A percentile compares a stretch with the other conserved stretches of the same genome.
Evolutionary conservation across 2,329 filamentous ascomycete genomes (phyloP).

Genomic region (Lachnellula occidentalis): DNA sequence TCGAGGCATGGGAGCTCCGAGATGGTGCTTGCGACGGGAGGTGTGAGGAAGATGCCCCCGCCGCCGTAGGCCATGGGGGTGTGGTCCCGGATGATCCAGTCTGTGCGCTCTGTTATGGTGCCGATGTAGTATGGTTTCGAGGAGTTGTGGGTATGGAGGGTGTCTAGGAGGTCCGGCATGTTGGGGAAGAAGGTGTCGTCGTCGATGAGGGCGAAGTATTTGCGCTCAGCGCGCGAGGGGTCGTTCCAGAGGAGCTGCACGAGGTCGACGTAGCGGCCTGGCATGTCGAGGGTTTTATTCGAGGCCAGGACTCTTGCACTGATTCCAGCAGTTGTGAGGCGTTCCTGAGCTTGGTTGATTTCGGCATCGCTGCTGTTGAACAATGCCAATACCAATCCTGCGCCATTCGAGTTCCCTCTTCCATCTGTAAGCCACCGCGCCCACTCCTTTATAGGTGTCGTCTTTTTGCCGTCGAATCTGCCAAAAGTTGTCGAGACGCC

Average conservation of each 20-base stretch:
- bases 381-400: constrained; percentile 50
- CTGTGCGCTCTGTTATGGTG: constrained; percentile 29
- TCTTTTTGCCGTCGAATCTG: constrained; percentile 46
- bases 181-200: constrained; percentile 32
- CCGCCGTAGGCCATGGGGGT: constrained; percentile 30
- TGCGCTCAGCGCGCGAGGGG: constrained; percentile 24
- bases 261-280: constrained; percentile 52
- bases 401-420: constrained; percentile 50
- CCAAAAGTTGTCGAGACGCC: constrained; percentile 54
- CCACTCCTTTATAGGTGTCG: constrained; percentile 53
- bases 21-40: constrained; percentile 20
- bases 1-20: constrained; percentile 22
- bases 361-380: constrained; percentile 46
- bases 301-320: constrained; percentile 53
- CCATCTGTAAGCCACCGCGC: constrained; percentile 54
- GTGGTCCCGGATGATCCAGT: constrained; percentile 25
- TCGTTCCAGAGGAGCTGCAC: constrained; percentile 51
- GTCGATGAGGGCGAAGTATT: constrained; percentile 30
- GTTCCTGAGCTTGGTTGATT: constrained; percentile 42
- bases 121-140: constrained; percentile 28
- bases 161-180: constrained; percentile 23
- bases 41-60: constrained; percentile 29
- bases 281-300: constrained; percentile 49
- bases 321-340: constrained; percentile 44
- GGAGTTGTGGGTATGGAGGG: constrained; percentile 31